Base-by-base conservation (phyloP, 176 grass and related monocot genomes). In the Elaeis guineensis region DNA sequence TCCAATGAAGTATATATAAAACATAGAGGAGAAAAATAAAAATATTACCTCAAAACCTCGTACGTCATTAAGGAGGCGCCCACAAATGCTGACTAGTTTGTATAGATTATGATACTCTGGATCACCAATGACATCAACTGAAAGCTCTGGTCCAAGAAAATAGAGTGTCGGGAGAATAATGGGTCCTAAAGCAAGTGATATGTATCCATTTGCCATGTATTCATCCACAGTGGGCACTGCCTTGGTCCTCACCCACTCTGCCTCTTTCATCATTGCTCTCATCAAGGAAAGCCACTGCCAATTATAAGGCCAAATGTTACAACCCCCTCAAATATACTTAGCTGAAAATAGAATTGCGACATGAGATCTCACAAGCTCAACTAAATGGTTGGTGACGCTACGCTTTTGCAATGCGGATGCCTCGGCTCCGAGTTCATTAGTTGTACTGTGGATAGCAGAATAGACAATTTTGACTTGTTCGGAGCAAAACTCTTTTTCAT, bases 391-490 rank as follows among this genome's bases (percentile, higher is more conserved):
- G 4, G 77, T 90, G 29, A 87, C 70, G 52, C 59, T 54, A 39
- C 72, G 74, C 18, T 64, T 67, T 76, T 95, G 91, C 5, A 79
- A 32, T 59, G 30, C 39, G 28, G 81, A 84, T 54, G 83, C 86
- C 69, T 57, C 79, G 25, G 57, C 71, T 73, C 79, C 80, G 55
- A 90, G 52, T 25, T 90, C 83, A 59, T 84, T 87, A 3, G 77
- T 75, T 44, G 86, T 77, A 19, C 50, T 63, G 48, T 72, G 78
- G 28, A 90, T 32, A 65, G 86, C 75, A 58, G 57, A 72, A 79
- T 84, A 90, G 11, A 90, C 58, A 19, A 95, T 80, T 57, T 82
- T 65, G 28, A 95, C 86, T 26, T 84, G 71, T 48, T 95, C 77
- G 3, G 82, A 84, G 72, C 57, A 87, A 35, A 71, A 84, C 6